Base-by-base conservation (phyloP, 371 early-diverging fungal genomes). In the Mortierella sp. region DNA sequence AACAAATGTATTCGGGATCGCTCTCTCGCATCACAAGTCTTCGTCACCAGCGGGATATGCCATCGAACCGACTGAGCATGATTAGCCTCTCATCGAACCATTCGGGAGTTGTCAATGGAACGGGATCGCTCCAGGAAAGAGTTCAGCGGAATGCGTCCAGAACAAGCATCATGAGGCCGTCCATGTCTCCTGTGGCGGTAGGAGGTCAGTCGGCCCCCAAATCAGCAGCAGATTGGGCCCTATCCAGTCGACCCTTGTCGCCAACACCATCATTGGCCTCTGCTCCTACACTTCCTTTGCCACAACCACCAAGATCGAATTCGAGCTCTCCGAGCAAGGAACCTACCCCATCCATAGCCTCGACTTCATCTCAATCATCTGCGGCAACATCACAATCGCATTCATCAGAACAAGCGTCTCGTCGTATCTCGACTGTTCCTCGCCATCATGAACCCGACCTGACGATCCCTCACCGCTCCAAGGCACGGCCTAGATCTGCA, bases 11-110 rank as follows among this genome's bases (percentile, higher is more conserved):
- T 6, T 28, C 63, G 2, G 74, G 74, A 45, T 21, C 79, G 0
- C 77, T 85, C 58, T 81, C 85, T 14, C 76, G 85, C 42, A 74
- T 81, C 11, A 79, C 85, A 0, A 85, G 82, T 48, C 55, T 85
- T 24, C 73, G 85, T 10, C 57, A 76, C 34, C 85, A 85, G 28
- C 82, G 82, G 5, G 79, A 81, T 24, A 42, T 75, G 26, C 79
- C 74, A 10, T 8, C 31, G 31, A 73, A 68, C 28, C 85, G 85
- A 45, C 81, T 78, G 63, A 84, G 85, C 38, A 54, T 79, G 73
- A 73, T 77, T 55, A 75, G 42, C 52, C 31, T 65, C 10, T 21
- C 58, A 3, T 54, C 72, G 8, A 54, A 47, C 19, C 44, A 47
- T 3, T 60, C 55, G 24, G 68, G 48, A 38, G 26, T 63, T 21